Evolutionary conservation across 2,329 filamentous ascomycete species (phyloP).

Genomic region (Chalaropsis thielavioides): DNA sequence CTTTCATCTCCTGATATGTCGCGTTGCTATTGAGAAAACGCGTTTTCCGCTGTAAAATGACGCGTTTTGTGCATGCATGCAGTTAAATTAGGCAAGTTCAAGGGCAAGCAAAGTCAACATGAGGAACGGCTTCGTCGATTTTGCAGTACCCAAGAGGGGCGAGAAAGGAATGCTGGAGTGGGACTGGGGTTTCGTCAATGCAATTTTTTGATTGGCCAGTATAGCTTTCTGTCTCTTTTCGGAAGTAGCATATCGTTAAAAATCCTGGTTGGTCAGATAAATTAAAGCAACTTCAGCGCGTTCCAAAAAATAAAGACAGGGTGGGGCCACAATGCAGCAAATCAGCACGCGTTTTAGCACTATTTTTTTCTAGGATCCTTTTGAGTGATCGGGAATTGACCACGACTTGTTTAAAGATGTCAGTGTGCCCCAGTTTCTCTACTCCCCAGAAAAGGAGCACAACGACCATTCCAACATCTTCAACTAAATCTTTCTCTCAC

Average conservation of each 20-base stretch:
- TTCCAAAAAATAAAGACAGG: background rate
- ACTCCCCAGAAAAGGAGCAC: background rate
- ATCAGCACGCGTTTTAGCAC: background rate
- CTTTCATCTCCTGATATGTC: background rate
- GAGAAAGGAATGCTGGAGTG: background rate
- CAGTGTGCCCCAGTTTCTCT: background rate
- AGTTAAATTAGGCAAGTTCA: too few species aligned
- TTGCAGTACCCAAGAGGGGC: background rate
- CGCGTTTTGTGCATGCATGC: background rate
- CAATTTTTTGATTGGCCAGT: slow-evolving; percentile 10
- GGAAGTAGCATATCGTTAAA: background rate
- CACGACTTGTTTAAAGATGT: slow-evolving; percentile 14
- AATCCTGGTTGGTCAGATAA: background rate
- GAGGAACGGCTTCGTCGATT: background rate
- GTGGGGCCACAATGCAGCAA: background rate
- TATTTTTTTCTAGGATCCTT: background rate
- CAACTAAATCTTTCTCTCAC: background rate
- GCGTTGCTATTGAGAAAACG: background rate
- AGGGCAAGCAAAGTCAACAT: background rate
- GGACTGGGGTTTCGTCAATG: background rate
- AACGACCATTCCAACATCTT: background rate
- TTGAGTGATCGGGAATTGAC: slow-evolving; percentile 12
- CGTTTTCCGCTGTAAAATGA: background rate
- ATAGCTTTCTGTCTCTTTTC: slow-evolving; percentile 1
- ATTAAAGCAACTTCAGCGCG: background rate